Base-by-base conservation (phyloP, 1,284 basidiomycete genomes). In the Xanthoconium separans region DNA sequence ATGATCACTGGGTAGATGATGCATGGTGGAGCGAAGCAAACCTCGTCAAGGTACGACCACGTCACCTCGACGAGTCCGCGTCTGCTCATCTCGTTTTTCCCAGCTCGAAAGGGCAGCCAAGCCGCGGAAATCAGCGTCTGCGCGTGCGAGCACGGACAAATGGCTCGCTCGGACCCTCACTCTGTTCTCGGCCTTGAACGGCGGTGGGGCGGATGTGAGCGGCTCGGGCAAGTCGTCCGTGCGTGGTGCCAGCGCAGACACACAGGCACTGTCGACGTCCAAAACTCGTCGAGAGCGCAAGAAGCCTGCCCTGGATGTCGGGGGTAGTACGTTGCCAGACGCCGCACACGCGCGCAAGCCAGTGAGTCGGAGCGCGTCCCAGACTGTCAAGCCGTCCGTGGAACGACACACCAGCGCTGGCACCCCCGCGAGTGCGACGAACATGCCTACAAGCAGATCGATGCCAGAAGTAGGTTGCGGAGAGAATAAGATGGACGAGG, bases 31-130 rank as follows among this genome's bases (percentile, higher is more conserved):
- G 63, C 40, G 61, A 80, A 8, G 75, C 79, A 16, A 89, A 89
- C 55, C 76, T 95, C 6, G 61, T 70, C 16, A 78, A 84, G 73
- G 91, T 91, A 53, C 9, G 48, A 10, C 16, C 24, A 33, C 31
- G 12, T 8, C 9, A 20, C n/a, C 15, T 24, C 11, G 9, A 10
- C 9, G 8, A 20, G 27, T 31, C 11, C 4, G 10, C 3, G 4
- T n/a, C 4, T 10, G 6, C 18, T 24, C 30, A 13, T 33, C 5
- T 15, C 34, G n/a, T 20, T 42, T 45, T 16, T 46, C 34, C 15
- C 56, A 93, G 87, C 75, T 93, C 22, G 89, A 94, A 65, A 84
- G 84, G 52, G 79, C 80, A 0, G 81, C 79, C 13, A 90, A 89
- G 68, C 85, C 84, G 66, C 72, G 82, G 44, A 74, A 81, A 51